Evolutionary conservation across 2,329 filamentous ascomycete genomes (phyloP), one percentile per base, ranked within the genome.

Genomic region (Basipetospora chlamydospora): DNA sequence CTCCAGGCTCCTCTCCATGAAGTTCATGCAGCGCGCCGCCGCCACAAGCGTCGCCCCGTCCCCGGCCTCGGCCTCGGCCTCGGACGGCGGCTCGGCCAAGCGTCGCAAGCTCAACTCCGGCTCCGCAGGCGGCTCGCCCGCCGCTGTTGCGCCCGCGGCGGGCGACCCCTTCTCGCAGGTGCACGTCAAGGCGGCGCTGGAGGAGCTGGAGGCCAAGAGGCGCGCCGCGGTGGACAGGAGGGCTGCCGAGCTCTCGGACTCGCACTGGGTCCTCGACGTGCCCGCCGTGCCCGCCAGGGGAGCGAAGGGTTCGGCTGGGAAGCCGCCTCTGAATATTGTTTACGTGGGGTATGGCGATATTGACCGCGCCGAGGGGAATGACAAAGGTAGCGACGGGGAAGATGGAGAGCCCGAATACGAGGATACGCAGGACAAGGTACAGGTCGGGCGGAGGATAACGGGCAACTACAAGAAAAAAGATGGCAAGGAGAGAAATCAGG

Each of bases 1-100:
- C 43, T 87, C 80, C 41, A 77, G 86, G 46, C 77, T 95, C 33
- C 67, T 92, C 51, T 87, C 82, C 26, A 95, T 94, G 86, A 93
- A 93, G 64, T 95, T 95, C 54, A 95, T 95, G 87, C 87, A 93
- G 64, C 74, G 87, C 41, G 50, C 57, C 35, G 53, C 61, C 13
- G 61, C 61, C 41, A 54, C 68, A 43, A 51, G 63, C 47, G 57
- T 49, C 41, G 49, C 57, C 33, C 53, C 61, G 13, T 61, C 60
- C 41, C 54, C 69, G 43, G 51, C 63, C 48, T 57, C 59, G 34
- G 66, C 70, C 15, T 61, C 67, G 13, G 70, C 53, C 49, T 66
- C 56, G 40, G n/a, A n/a, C n/a, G n/a, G n/a, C n/a, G n/a, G n/a
- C n/a, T n/a, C n/a, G n/a, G 59, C 69, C 11, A 86, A 87, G 56